Evolutionary conservation across 1,139 yeast genomes (phyloP).

Genomic region (Taphrina communis): DNA sequence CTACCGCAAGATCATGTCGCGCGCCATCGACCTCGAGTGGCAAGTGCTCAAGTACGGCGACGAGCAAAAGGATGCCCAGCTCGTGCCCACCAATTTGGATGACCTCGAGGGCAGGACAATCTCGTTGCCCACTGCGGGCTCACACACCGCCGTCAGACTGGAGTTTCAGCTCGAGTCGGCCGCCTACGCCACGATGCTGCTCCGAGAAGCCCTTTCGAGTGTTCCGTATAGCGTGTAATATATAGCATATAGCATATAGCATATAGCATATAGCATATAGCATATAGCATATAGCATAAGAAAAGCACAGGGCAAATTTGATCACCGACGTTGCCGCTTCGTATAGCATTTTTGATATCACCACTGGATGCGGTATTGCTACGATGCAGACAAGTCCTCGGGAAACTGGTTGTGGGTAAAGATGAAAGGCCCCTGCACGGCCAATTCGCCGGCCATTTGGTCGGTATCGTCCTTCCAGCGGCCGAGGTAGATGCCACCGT

Average conservation of each 20-base stretch:
- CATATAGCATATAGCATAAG: no score
- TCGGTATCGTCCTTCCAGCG: conserved; percentile 17
- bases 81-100: conserved; percentile 84
- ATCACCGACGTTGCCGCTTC: background rate
- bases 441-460: conserved; percentile 14
- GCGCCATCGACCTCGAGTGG: conserved; percentile 70
- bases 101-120: conserved; percentile 54
- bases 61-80: conserved; percentile 61
- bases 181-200: conserved; percentile 96
- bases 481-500: conserved; percentile 11
- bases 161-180: conserved; percentile 82
- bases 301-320: no score
- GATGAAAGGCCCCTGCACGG: conserved; percentile 17
- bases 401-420: background rate
- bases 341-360: no score
- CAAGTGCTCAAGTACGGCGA: conserved; percentile 65
- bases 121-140: conserved; percentile 45
- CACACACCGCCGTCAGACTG: conserved; percentile 62
- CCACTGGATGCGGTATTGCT: background rate
- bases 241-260: no score
- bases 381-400: background rate
- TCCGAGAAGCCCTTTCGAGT: conserved; percentile 52
- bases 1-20: conserved; percentile 76
- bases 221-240: conserved; percentile 30
- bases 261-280: background rate